Evolutionary conservation across 2,329 filamentous ascomycete species (phyloP).

Genomic region (Purpureocillium takamizusanense): DNA sequence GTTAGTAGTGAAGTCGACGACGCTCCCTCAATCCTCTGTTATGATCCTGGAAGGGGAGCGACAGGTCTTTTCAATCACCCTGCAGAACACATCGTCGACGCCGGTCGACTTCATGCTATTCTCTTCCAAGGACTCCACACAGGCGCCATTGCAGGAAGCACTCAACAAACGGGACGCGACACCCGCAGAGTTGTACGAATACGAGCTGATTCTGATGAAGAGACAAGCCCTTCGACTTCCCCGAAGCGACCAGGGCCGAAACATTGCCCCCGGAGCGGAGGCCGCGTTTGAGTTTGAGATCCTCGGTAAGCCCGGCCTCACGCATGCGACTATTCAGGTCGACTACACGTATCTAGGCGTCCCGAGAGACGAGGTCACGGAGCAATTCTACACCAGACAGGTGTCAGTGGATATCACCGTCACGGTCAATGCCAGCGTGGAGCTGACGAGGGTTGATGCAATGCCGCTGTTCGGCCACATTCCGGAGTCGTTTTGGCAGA

Average conservation of each 20-base stretch:
- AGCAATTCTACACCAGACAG: conserved; percentile 76
- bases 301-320: conserved; percentile 76
- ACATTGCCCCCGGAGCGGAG: conserved; percentile 58
- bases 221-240: conserved; percentile 58
- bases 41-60: conserved; percentile 92
- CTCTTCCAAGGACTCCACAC: conserved; percentile 83
- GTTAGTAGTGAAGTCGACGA: conserved; percentile 65
- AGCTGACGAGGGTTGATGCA: conserved; percentile 72
- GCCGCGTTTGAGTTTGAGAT: conserved; percentile 76
- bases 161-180: conserved; percentile 69
- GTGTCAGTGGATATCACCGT: conserved; percentile 72
- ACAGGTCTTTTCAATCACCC: conserved; percentile 65
- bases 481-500: conserved; percentile 49
- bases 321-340: conserved; percentile 69
- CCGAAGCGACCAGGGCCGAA: conserved; percentile 41
- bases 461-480: conserved; percentile 63
- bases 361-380: conserved; percentile 55
- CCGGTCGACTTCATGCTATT: conserved; percentile 79
- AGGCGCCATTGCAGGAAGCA: conserved; percentile 64
- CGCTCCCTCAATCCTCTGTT: conserved; percentile 72
- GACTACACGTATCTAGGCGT: conserved; percentile 79
- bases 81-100: conserved; percentile 70
- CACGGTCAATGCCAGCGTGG: conserved; percentile 86
- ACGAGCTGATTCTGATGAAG: conserved; percentile 69
- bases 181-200: conserved; percentile 73